Evolutionary conservation across 768 basidiomycete species (phyloP), one percentile per base, ranked within the genome.

Genomic region (Pleurotus eryngii): DNA sequence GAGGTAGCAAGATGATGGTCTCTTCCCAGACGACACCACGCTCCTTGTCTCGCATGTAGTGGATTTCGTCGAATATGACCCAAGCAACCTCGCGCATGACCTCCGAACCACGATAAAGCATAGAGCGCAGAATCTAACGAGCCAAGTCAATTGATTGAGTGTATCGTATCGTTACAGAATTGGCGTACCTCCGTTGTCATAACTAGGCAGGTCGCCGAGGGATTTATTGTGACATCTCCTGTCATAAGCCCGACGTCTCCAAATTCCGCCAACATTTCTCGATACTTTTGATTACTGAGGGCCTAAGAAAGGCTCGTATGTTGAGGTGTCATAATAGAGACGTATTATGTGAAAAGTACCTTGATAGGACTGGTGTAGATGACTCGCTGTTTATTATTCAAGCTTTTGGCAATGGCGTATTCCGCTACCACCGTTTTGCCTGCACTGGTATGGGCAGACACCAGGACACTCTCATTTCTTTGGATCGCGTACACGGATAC

Each of bases 71-170:
- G 70, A 98, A 99, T 62, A 99, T 85, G 57, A 98, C 96, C 97
- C 97, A 99, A 1, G 95, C 95, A n/a, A 99, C 96, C 76, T 99
- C 97, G 57, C 97, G 91, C 90, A 98, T 95, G 63, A 99, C 89
- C 75, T 99, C 97, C 3, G 95, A 98, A 39, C 97, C 97, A 55
- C 97, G 88, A 68, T 99, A 99, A 24, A 99, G 76, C 96, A 99
- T 99, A 4, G 95, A 98, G 17, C 97, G 87, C 51, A 99, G 71
- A 86, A 99, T 98, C 95, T 98, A 60, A 17, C 17, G n/a, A 1
- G 5, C 8, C 30, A 35, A 11, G 8, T 35, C 30, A 9, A 35
- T 35, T 11, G 8, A 35, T 35, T 35, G 30, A 35, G 30, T 35
- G 30, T 11, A 35, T 35, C 11, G 30, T 35, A 35, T 35, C 30